These are phyloP conservation scores for Sphaerostilbella broomeana DNA, from an alignment of 2,329 filamentous ascomycete genomes.

Conservation along the genomic window DNA sequence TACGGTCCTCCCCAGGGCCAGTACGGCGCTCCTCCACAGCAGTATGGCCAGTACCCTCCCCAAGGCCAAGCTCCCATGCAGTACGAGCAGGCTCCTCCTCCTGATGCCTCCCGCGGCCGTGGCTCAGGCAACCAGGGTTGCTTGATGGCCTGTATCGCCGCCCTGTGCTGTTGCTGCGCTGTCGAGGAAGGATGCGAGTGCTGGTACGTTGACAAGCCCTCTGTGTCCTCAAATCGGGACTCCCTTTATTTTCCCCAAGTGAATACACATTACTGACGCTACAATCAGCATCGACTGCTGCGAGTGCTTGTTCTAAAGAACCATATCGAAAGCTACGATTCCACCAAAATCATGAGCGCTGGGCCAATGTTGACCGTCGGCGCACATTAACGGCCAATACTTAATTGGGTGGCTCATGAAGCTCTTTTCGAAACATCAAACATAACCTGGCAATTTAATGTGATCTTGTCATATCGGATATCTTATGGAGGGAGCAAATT, in stretches of 20 bases:
- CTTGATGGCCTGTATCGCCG: slow-evolving; percentile 41
- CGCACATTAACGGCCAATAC: too few species aligned
- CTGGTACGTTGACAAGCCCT: slow-evolving; percentile 30
- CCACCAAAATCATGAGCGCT: too few species aligned
- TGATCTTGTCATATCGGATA: too few species aligned
- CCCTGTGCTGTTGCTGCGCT: slow-evolving; percentile 45
- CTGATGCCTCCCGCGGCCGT: slow-evolving; percentile 21
- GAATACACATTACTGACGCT: background rate
- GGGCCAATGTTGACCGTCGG: too few species aligned
- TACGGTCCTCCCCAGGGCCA: slow-evolving; percentile 27
- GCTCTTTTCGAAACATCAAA: too few species aligned
- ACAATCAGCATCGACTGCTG: slow-evolving; percentile 33
- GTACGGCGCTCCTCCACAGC: slow-evolving; percentile 28
- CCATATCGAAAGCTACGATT: too few species aligned
- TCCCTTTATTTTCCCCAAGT: background rate
- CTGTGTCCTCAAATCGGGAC: background rate
- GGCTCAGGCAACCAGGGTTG: slow-evolving; percentile 37
- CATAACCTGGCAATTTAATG: too few species aligned
- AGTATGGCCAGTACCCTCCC: slow-evolving; percentile 25
- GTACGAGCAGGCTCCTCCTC: slow-evolving; percentile 33
- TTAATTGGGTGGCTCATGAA: too few species aligned
- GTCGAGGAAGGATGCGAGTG: slow-evolving; percentile 45
- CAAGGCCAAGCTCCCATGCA: slow-evolving; percentile 37
- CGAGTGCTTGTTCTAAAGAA: slow-evolving; percentile 33
- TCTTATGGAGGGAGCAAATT: too few species aligned